These are phyloP conservation scores for Nidularia pulvinata DNA, from an alignment of 768 basidiomycete species.

Conservation along the genomic window DNA sequence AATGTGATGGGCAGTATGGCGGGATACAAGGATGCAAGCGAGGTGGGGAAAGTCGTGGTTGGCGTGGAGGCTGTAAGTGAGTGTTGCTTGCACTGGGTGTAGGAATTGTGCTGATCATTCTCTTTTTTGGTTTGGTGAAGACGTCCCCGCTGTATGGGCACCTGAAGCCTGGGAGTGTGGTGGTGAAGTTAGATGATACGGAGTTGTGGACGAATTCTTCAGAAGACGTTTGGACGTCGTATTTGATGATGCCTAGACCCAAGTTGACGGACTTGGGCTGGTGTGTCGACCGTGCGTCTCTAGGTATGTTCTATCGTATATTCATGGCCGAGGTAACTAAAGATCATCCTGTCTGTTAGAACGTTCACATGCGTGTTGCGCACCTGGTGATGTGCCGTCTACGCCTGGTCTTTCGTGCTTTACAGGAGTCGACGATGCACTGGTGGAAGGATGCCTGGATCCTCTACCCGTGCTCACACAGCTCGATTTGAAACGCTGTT, in stretches of 20 bases:
- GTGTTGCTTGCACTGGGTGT: neutral
- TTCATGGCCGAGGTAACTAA: neutral
- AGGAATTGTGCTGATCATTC: neutral
- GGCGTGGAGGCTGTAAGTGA: constrained; percentile 51
- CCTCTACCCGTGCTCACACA: constrained; percentile 50
- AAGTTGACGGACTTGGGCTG: constrained; percentile 42
- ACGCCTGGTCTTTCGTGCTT: constrained; percentile 40
- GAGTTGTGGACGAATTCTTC: constrained; percentile 28
- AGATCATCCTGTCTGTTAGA: constrained; percentile 5
- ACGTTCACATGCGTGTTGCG: constrained; percentile 13
- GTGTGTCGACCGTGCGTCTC: constrained; percentile 43
- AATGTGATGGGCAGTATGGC: constrained; percentile 24
- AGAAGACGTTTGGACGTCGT: constrained; percentile 43
- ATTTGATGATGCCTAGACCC: constrained; percentile 28
- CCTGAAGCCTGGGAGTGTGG: constrained; percentile 54
- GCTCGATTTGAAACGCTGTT: constrained; percentile 36
- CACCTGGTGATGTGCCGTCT: neutral
- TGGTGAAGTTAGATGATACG: constrained; percentile 69
- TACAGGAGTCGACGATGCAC: constrained; percentile 20
- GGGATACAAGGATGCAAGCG: constrained; percentile 55
- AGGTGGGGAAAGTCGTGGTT: constrained; percentile 54
- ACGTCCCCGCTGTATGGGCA: constrained; percentile 61
- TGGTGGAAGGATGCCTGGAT: constrained; percentile 50
- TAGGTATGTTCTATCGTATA: constrained; percentile 10
- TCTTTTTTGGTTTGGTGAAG: constrained; percentile 24